Evolutionary conservation across 2,329 filamentous ascomycete genomes (phyloP).

Genomic region (Botrytis pseudocinerea): DNA sequence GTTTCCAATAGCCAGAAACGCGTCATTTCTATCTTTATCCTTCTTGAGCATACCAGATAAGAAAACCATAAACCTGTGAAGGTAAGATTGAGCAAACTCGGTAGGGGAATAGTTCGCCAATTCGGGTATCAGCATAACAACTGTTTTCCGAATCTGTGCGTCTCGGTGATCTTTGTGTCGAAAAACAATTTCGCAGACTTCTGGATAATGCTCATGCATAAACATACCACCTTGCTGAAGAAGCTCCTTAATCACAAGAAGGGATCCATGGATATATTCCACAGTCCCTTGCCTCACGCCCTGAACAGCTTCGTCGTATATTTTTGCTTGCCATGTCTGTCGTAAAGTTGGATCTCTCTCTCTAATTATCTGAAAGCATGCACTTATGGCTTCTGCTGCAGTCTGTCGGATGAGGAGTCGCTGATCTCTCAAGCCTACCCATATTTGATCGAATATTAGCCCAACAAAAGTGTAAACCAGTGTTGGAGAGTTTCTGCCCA

Average conservation of each 20-base stretch:
- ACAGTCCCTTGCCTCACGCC: constrained; percentile 79
- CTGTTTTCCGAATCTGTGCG: constrained; percentile 80
- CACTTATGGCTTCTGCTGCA: constrained; percentile 88
- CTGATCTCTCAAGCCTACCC: constrained; percentile 87
- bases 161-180: constrained; percentile 93
- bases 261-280: constrained; percentile 89
- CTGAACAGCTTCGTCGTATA: constrained; percentile 80
- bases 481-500: constrained; percentile 90
- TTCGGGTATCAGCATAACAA: constrained; percentile 88
- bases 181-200: constrained; percentile 89
- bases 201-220: constrained; percentile 92
- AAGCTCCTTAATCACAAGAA: constrained; percentile 89
- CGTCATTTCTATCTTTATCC: constrained; percentile 89
- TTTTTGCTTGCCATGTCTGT: constrained; percentile 83
- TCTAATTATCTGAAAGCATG: constrained; percentile 93
- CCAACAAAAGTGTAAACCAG: constrained; percentile 93
- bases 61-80: constrained; percentile 97
- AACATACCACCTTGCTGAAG: constrained; percentile 97
- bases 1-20: constrained; percentile 93
- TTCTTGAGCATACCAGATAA: constrained; percentile 91
- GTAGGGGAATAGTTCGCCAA: constrained; percentile 89
- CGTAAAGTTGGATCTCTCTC: constrained; percentile 89
- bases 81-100: constrained; percentile 82
- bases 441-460: constrained; percentile 94
- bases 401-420: constrained; percentile 91